Base-by-base conservation (phyloP, 768 basidiomycete genomes). In the Cystobasidium tubakii region DNA sequence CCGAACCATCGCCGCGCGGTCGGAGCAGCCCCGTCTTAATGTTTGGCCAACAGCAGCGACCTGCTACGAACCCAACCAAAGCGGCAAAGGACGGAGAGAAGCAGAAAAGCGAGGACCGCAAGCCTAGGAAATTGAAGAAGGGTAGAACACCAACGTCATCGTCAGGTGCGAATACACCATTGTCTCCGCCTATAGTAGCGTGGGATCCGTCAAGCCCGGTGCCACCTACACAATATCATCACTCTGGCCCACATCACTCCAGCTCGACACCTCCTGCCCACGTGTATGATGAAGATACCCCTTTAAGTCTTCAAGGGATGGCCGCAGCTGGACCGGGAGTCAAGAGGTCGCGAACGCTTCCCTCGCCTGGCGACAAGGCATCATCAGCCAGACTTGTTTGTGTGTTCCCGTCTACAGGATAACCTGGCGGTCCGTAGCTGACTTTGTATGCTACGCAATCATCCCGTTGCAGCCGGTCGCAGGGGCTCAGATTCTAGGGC, bases 71-170 rank as follows among this genome's bases (percentile, higher is more conserved):
- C 33, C 43, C 46, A 12, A 23, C 31, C 3, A 57, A 43, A 15
- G 1, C 23, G 65, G 31, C 27, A 31, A 67, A 67, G 44, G 66
- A 71, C 9, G 50, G 42, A 1, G 33, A 53, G 54, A 44, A 55
- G 39, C 25, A 65, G n/a, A 7, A 43, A 13, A 64, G 13, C 54
- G 33, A 74, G 43, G 54, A 75, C 33, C n/a, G 74, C n/a, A 36
- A 57, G 57, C 66, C 66, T 27, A 44, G 53, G 19, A 72, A 67
- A 65, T 43, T 67, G 4, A 75, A 75, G 55, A 72, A 72, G 25
- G 69, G 69, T 3, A 55, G 69, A 39, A 71, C 69, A 44, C 69
- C 69, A 36, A 71, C 54, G 15, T 67, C 66, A 39, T 33, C 31
- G 3, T 36, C 36, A 9, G 54, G 29, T 36, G 31, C 53, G 12